These are phyloP conservation scores for Coniochaeta pulveracea DNA, from an alignment of 2,329 filamentous ascomycete species.

Conservation along the genomic window DNA sequence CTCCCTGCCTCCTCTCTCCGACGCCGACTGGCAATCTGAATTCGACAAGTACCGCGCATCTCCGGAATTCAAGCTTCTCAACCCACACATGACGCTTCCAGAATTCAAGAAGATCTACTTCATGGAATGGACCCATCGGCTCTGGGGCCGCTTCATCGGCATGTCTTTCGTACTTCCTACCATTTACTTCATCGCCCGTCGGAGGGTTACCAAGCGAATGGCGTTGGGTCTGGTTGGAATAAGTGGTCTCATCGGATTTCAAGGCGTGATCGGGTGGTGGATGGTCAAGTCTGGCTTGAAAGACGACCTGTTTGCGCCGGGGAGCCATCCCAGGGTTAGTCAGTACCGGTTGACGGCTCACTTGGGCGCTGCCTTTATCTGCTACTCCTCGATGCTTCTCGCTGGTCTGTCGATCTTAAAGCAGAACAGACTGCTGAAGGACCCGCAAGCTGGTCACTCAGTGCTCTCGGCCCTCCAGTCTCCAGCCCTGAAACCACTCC, in stretches of 20 bases:
- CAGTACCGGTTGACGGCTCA: conserved; percentile 91
- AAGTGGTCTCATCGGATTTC: conserved; percentile 80
- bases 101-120: conserved; percentile 99
- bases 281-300: conserved; percentile 97
- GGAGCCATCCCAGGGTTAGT: conserved; percentile 81
- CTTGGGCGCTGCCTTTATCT: conserved; percentile 79
- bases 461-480: conserved; percentile 50
- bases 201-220: conserved; percentile 69
- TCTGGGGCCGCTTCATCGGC: conserved; percentile 90
- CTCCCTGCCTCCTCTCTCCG: conserved; percentile 69
- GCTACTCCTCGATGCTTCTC: conserved; percentile 90
- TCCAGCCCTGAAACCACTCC: conserved; percentile 62
- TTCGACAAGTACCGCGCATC: conserved; percentile 88
- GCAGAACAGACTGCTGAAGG: conserved; percentile 57
- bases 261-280: conserved; percentile 96
- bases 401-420: conserved; percentile 78
- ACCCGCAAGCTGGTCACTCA: conserved; percentile 51
- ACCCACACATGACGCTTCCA: conserved; percentile 80
- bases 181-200: conserved; percentile 73
- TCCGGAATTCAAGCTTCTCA: conserved; percentile 85
- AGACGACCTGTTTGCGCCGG: conserved; percentile 88
- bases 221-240: conserved; percentile 71
- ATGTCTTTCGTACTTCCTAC: conserved; percentile 82
- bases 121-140: conserved; percentile 95
- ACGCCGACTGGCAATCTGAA: conserved; percentile 79